Conservation (phyloP, 73 alveolate species). For the Stentor roeselii region DNA sequence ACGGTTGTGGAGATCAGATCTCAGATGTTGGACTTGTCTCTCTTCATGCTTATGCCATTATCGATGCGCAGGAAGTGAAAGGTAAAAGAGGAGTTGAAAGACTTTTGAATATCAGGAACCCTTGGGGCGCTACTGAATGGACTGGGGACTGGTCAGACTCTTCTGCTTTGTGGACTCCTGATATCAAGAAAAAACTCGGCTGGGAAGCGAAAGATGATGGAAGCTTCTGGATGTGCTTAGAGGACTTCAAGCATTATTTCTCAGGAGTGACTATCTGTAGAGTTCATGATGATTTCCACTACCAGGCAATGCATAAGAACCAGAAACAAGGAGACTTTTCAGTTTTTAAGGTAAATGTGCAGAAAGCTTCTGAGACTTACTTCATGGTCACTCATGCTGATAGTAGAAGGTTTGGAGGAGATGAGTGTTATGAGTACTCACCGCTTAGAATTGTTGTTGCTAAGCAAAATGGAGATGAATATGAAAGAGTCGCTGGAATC, state of each 20-base stretch:
- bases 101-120: constrained; percentile 89
- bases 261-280: constrained; percentile 65
- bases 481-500: background rate
- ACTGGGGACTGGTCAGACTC: constrained; percentile 93
- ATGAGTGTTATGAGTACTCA: constrained; percentile 16
- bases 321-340: constrained; percentile 48
- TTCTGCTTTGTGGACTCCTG: constrained; percentile 86
- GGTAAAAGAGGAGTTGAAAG: constrained; percentile 47
- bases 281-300: constrained; percentile 44
- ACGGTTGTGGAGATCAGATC: constrained; percentile 39
- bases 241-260: constrained; percentile 59
- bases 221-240: constrained; percentile 67
- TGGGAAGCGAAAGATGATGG: constrained; percentile 76
- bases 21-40: constrained; percentile 78
- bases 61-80: constrained; percentile 62
- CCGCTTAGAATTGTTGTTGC: constrained; percentile 21
- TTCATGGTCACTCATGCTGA: constrained; percentile 45
- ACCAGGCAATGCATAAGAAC: constrained; percentile 6
- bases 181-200: constrained; percentile 68
- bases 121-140: constrained; percentile 96
- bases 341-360: constrained; percentile 39
- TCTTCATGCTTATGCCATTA: constrained; percentile 92
- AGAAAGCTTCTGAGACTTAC: constrained; percentile 41
- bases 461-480: background rate
- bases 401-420: constrained; percentile 41